Conservation (phyloP, 805 yeast species). For the Lipomyces yamadae region DNA sequence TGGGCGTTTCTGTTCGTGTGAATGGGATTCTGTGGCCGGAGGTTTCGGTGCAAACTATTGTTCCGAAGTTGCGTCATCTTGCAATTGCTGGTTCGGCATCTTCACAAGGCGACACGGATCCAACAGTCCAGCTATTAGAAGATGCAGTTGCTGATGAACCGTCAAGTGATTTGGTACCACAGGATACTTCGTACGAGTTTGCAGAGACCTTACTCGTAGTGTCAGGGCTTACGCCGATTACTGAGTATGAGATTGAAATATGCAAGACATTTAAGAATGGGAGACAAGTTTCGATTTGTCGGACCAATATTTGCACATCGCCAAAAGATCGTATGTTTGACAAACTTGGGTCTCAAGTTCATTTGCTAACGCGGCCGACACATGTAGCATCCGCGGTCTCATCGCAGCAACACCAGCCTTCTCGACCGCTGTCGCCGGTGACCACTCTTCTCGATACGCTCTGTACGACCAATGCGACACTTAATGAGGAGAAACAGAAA, state of each 20-base stretch:
- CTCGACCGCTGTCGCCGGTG: conserved; percentile 58
- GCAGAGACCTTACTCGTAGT: conserved; percentile 61
- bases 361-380: neutral
- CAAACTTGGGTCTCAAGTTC: neutral
- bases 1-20: conserved; percentile 48
- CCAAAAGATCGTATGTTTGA: conserved; percentile 29
- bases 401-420: conserved; percentile 34
- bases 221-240: conserved; percentile 66
- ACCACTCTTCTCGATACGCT: conserved; percentile 68
- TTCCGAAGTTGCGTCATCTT: conserved; percentile 26
- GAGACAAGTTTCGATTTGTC: conserved; percentile 29
- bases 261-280: conserved; percentile 45
- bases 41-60: conserved; percentile 55
- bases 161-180: neutral
- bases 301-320: conserved; percentile 33
- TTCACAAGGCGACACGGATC: conserved; percentile 9
- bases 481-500: conserved; percentile 61
- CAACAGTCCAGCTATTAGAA: conserved; percentile 27
- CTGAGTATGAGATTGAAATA: conserved; percentile 65
- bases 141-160: conserved; percentile 11
- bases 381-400: conserved; percentile 20
- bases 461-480: conserved; percentile 63
- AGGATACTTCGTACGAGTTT: conserved; percentile 16
- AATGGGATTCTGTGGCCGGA: conserved; percentile 76
- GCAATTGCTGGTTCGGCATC: conserved; percentile 6